A percentile compares a stretch with the other conserved stretches of the same genome.
phyloP scores from a whole-genome alignment of 495 filamentous ascomycete genomes.

The Talaromyces thailandensis region DNA sequence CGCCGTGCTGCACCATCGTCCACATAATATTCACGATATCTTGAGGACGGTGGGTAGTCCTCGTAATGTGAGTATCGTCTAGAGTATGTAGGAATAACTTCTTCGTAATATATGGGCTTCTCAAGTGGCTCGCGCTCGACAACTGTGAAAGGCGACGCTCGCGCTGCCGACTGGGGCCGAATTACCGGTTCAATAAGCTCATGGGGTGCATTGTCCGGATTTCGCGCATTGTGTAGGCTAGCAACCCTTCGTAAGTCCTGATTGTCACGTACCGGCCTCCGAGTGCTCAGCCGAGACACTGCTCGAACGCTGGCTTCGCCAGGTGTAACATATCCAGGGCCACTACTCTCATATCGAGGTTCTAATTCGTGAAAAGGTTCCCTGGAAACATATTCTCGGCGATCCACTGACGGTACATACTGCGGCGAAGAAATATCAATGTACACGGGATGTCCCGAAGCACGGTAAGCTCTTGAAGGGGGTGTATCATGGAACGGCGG shows the following conservation, averaged over 20 bases:
- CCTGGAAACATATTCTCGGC: constrained; percentile 20
- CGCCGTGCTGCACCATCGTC: constrained; percentile 31
- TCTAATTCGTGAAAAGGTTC: constrained; percentile 28
- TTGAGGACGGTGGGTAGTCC: constrained; percentile 50
- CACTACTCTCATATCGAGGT: constrained; percentile 13
- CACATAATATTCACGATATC: constrained; percentile 38
- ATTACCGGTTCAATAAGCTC: constrained; percentile 37
- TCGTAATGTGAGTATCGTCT: constrained; percentile 40
- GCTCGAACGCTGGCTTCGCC: constrained; percentile 29
- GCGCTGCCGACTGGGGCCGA: constrained; percentile 25
- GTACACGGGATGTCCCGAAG: constrained; percentile 36
- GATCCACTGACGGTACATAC: constrained; percentile 31
- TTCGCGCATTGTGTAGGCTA: constrained; percentile 44
- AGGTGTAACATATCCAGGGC: constrained; percentile 19
- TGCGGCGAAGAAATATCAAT: constrained; percentile 41
- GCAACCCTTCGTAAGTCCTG: constrained; percentile 51
- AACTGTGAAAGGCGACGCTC: constrained; percentile 53
- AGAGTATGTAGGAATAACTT: constrained; percentile 31
- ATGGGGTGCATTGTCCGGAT: constrained; percentile 35
- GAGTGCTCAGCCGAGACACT: constrained; percentile 30
- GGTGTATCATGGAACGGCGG: constrained; percentile 53
- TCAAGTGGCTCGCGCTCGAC: constrained; percentile 42
- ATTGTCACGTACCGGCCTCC: constrained; percentile 41
- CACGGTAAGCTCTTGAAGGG: constrained; percentile 27
- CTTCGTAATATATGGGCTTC: constrained; percentile 48